Percentiles rank a stretch among this genome's conserved stretches.
These are phyloP conservation scores for Penicillium herquei DNA, from an alignment of 495 filamentous ascomycete species.

Conservation along the genomic window DNA sequence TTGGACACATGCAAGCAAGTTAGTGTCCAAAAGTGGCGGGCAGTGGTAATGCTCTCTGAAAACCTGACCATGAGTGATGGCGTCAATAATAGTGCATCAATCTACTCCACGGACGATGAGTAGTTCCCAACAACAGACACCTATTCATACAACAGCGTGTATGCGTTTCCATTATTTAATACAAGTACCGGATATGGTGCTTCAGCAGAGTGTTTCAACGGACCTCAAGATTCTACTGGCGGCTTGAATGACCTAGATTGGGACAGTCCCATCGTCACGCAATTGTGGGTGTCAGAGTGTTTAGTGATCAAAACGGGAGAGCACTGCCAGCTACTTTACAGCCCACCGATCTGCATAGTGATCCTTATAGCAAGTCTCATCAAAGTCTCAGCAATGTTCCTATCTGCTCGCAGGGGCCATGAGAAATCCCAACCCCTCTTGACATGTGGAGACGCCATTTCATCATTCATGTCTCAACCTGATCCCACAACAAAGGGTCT, in stretches of 20 bases:
- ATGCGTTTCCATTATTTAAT: neutral
- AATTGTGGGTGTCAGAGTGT: too few relatives aligned
- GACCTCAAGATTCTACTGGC: neutral
- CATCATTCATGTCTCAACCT: conserved; percentile 21
- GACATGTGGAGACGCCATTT: conserved; percentile 26
- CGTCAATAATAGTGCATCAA: neutral
- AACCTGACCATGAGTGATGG: conserved; percentile 1
- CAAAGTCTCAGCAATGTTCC: conserved; percentile 38
- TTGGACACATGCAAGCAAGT: neutral
- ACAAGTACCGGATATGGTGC: neutral
- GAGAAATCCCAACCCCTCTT: conserved; percentile 9
- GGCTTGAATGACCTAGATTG: neutral
- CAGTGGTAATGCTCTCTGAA: neutral
- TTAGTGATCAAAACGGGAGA: conserved; percentile 15
- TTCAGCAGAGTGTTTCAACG: conserved; percentile 30
- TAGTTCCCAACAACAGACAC: neutral
- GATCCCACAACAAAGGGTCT: conserved; percentile 19
- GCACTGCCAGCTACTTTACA: conserved; percentile 48
- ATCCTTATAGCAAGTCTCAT: conserved; percentile 39
- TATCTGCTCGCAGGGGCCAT: conserved; percentile 8
- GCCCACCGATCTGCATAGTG: conserved; percentile 35
- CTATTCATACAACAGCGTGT: neutral
- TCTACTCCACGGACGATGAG: conserved; percentile 6
- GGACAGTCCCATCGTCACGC: neutral
- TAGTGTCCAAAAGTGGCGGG: neutral